Base-by-base conservation (phyloP, 2,329 filamentous ascomycete genomes). In the Beauveria sp. region DNA sequence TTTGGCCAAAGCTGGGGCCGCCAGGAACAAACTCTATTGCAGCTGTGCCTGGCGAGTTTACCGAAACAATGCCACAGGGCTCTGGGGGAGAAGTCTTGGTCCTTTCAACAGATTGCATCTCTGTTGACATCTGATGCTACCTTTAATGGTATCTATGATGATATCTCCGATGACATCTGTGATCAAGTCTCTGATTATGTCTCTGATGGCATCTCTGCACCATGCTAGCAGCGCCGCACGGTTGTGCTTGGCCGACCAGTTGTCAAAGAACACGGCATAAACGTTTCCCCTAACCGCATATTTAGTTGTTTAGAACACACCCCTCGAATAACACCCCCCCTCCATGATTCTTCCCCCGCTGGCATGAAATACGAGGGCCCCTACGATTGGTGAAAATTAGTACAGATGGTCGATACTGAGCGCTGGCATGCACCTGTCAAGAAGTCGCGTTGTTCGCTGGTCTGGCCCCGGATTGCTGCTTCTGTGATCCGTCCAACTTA, bases 311-410 rank as follows among this genome's bases (percentile, higher is more conserved):
- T 3, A 28, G 34, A 14, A 43, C 52, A 43, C 52, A 18, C 52
- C 52, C 37, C 16, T 26, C 43, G 52, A 7, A 53, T 18, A 18
- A 8, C 50, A 52, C 50, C 28, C 50, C 50, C 51, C 52, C 52
- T 30, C 37, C 50, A 53, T 53, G 50, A 37, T 37, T 37, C 34
- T 16, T 37, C 34, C 34, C 30, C 50, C 26, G 18, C 22, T 28
- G 34, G 20, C 55, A 58, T 58, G 55, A 58, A 58, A 58, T 47
- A 58, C 55, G 55, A 51, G 30, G 46, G n/a, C 30, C 44, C 44
- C 16, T 51, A 41, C 12, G 20, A 55, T 9, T 12, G 47, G 28
- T 26, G 30, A 14, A 12, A 12, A 18, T 8, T n/a, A 34, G n/a
- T 26, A 24, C 50, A 40, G 51, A 26, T 14, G 30, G 14, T n/a